Evolutionary conservation across 352 stramenopile genomes (phyloP), one percentile per base, ranked within the genome.

Genomic region (Phytopythium helicoides): DNA sequence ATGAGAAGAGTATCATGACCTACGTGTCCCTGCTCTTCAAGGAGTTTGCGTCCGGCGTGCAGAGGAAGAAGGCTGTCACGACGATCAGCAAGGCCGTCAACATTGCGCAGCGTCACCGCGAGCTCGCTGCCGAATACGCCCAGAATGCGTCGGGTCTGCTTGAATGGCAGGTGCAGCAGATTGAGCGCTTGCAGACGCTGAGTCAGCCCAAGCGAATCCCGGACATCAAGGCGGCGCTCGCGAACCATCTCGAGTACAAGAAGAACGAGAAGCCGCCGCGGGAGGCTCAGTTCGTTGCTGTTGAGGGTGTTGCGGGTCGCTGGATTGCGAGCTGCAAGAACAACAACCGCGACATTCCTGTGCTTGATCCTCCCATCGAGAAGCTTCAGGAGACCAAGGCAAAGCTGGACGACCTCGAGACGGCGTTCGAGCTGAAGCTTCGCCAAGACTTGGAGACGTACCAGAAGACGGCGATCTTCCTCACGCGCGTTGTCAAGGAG

Each of bases 1-100:
- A 97, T 35, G 89, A 97, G 47, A 97, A 97, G 75, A 93, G 77
- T 62, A 94, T 96, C 65, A 92, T 93, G 42, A 95, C 89, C 57
- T 96, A 97, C 59, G 85, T 97, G 21, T 92, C 83, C 26, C 66
- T 96, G 42, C 82, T 96, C 41, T 96, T 95, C 65, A 94, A 94
- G 66, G 85, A 95, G 64, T 97, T 97, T 51, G 89, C 88, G 2
- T 92, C 82, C 15, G 85, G 87, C 26, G 68, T 91, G 49, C 89
- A 96, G 61, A 94, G 94, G 78, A 91, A 94, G 56, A 92, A 92
- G 71, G 79, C 87, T 1, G 73, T 96, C 40, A 92, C 86, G 47
- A 94, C 86, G 7, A 92, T 97, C 57, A 81, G 77, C 66, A 96
- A 95, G 69, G 89, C 89, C 47, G 77, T 97, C 9, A 92, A 87